These are phyloP conservation scores for Butyriboletus loyo DNA, from an alignment of 768 basidiomycete species.

Conservation along the genomic window DNA sequence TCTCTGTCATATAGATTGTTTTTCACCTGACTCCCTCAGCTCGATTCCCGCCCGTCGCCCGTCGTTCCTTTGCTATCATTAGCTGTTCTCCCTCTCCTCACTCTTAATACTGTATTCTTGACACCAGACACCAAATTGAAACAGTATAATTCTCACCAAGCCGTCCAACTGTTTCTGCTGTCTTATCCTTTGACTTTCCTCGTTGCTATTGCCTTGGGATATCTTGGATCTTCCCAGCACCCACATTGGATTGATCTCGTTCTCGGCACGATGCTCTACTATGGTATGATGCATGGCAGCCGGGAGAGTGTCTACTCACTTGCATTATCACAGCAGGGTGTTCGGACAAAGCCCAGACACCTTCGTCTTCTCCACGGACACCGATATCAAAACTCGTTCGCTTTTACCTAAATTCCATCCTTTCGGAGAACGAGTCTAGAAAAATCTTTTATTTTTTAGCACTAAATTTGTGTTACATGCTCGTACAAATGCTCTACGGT, in stretches of 20 bases:
- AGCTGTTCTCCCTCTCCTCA: conserved; percentile 57
- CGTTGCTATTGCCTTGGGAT: conserved; percentile 52
- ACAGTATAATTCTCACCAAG: conserved; percentile 46
- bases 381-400: conserved; percentile 54
- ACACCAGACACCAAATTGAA: conserved; percentile 49
- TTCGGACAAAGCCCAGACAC: conserved; percentile 43
- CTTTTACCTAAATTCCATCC: conserved; percentile 84
- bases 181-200: conserved; percentile 55
- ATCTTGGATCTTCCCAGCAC: conserved; percentile 59
- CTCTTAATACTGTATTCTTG: conserved; percentile 60
- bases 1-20: neutral
- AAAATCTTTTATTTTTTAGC: conserved; percentile 97
- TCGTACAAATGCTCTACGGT: conserved; percentile 95
- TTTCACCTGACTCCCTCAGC: conserved; percentile 33
- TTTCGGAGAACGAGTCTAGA: conserved; percentile 87
- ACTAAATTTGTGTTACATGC: conserved; percentile 94
- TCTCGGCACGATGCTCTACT: conserved; percentile 56
- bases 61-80: conserved; percentile 56
- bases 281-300: conserved; percentile 44
- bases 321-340: conserved; percentile 44
- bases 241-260: conserved; percentile 58
- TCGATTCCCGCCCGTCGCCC: conserved; percentile 49
- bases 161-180: conserved; percentile 53
- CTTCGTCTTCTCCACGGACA: conserved; percentile 45
- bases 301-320: conserved; percentile 6